Evolutionary conservation across 371 early-diverging fungal genomes (phyloP).

Genomic region (Rhizopus microsporus): DNA sequence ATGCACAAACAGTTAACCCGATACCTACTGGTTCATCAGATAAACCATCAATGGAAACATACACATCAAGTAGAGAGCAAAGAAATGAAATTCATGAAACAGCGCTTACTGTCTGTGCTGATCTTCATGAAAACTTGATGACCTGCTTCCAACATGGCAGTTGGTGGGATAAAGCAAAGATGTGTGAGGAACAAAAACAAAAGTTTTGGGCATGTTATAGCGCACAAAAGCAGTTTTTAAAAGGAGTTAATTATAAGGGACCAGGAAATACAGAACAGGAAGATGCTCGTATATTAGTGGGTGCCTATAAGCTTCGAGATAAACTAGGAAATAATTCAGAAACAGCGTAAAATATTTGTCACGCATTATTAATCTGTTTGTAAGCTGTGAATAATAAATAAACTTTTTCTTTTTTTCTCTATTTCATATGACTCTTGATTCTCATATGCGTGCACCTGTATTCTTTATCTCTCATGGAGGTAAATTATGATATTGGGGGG

Average conservation of each 20-base stretch:
- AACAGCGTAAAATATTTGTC: too few species aligned
- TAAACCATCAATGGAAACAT: slow-evolving; percentile 6
- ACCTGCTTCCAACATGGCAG: slow-evolving; percentile 59
- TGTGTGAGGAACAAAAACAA: slow-evolving; percentile 64
- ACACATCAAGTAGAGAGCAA: slow-evolving; percentile 36
- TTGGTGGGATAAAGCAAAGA: slow-evolving; percentile 65
- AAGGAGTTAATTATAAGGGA: slow-evolving; percentile 43
- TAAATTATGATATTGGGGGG: slow-evolving; percentile 15
- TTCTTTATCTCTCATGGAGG: slow-evolving; percentile 51
- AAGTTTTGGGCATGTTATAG: slow-evolving; percentile 55
- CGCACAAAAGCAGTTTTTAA: slow-evolving; percentile 50
- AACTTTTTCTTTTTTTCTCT: too few species aligned
- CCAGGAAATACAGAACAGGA: slow-evolving; percentile 40
- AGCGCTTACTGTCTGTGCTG: slow-evolving; percentile 57
- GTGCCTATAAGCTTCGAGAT: slow-evolving; percentile 22
- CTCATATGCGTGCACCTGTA: slow-evolving; percentile 26
- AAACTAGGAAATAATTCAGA: slow-evolving; percentile 10
- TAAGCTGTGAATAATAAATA: too few species aligned
- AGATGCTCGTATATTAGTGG: slow-evolving; percentile 26
- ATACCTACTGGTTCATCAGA: slow-evolving; percentile 13
- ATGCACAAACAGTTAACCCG: slow-evolving; percentile 28
- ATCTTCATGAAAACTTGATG: slow-evolving; percentile 52
- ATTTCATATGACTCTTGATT: neutral
- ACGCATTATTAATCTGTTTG: too few species aligned
- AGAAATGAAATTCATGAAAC: slow-evolving; percentile 53